Conservation (phyloP, 2,329 filamentous ascomycete genomes). For the Madurella mycetomatis region DNA sequence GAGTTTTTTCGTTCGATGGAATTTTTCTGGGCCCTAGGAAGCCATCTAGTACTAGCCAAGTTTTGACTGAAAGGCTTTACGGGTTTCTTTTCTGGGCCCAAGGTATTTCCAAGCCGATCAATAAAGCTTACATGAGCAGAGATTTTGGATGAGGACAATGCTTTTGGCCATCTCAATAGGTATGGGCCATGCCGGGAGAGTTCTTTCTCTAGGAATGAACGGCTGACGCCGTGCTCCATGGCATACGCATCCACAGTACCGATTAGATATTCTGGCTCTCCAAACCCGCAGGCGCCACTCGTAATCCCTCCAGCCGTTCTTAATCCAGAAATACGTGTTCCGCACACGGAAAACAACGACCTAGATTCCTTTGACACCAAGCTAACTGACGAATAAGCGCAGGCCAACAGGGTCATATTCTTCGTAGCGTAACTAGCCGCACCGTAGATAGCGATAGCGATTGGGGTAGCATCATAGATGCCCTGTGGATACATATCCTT, state of each 20-base stretch:
- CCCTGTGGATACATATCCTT: no score
- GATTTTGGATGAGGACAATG: not conserved
- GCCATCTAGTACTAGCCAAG: not conserved
- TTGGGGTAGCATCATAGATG: no score
- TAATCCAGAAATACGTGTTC: not conserved
- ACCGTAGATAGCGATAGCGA: no score
- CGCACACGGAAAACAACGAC: constrained; percentile 1
- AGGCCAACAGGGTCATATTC: not conserved
- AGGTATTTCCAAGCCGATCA: not conserved
- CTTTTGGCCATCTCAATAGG: not conserved
- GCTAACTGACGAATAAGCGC: constrained; percentile 2
- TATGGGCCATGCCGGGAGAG: not conserved
- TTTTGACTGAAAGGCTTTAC: not conserved
- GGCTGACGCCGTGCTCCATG: not conserved
- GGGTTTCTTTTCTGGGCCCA: not conserved
- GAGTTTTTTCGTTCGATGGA: not conserved
- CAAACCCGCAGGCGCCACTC: constrained; percentile 1
- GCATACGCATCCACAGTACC: not conserved
- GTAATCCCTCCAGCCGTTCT: not conserved
- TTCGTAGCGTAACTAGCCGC: no score
- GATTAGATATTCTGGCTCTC: not conserved
- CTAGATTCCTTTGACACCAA: not conserved
- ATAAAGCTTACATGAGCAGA: not conserved
- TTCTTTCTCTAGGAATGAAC: not conserved
- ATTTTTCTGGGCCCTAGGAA: not conserved